Conservation (phyloP, 192 early-diverging fungal species). For the Backusella tarrabulga region DNA sequence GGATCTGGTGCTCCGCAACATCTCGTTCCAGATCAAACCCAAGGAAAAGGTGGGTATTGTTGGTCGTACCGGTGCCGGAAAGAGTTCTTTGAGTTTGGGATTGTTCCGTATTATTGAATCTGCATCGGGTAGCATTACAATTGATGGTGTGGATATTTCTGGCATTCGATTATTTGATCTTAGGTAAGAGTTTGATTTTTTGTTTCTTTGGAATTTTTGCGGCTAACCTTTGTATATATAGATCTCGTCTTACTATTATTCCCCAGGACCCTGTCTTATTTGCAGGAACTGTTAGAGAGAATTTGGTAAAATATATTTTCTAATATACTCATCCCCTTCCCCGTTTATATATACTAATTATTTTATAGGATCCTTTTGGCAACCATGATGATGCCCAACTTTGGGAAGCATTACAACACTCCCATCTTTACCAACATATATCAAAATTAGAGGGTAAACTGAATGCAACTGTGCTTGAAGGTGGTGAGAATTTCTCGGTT, state of each 20-base stretch:
- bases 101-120: constrained; percentile 66
- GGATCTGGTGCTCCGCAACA: constrained; percentile 38
- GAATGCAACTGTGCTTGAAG: constrained; percentile 64
- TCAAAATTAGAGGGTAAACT: constrained; percentile 56
- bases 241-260: constrained; percentile 4
- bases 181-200: constrained; percentile 45
- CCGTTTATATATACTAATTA: too few relatives aligned
- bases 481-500: constrained; percentile 78
- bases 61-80: constrained; percentile 62
- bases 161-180: constrained; percentile 41
- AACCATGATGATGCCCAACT: constrained; percentile 51
- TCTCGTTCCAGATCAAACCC: constrained; percentile 43
- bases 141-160: constrained; percentile 58
- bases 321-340: neutral
- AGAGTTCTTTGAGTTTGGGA: constrained; percentile 51
- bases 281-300: constrained; percentile 41
- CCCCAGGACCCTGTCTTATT: constrained; percentile 3
- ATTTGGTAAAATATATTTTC: constrained; percentile 43
- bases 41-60: constrained; percentile 62
- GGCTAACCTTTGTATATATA: neutral
- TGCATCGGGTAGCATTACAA: constrained; percentile 40
- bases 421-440: constrained; percentile 65
- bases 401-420: constrained; percentile 65
- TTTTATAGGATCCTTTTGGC: constrained; percentile 40
- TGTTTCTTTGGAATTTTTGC: neutral